Base-by-base conservation (phyloP, 2,329 filamentous ascomycete species). In the Onygena corvina region DNA sequence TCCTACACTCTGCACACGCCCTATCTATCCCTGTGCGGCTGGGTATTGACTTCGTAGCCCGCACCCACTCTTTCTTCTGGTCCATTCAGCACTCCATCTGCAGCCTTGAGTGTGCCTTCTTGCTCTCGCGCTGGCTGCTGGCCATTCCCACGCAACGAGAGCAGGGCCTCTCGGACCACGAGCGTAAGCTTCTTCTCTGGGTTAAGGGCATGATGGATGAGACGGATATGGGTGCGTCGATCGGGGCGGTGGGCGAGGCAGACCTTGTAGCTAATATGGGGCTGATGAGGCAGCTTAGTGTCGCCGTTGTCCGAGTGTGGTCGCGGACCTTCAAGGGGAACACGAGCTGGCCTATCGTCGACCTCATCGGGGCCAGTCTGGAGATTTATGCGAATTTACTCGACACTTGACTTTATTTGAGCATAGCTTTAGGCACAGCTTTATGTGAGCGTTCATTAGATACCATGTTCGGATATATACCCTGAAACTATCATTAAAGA, bases 11-110 rank as follows among this genome's bases (percentile, higher is more conserved):
- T n/a, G 71, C 71, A 0, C 73, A 76, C 50, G 73, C 73, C 9
- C 64, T 77, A 6, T 75, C 74, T 7, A 74, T 77, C 21, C 74
- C 72, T 0, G 71, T 76, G 2, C 66, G 73, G 34, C 64, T 76
- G 6, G 75, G 75, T 1, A 70, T 76, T 46, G 68, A 72, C 46
- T 74, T 74, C 46, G 73, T 76, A 31, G 72, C 74, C 2, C 66
- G 67, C 40, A 75, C 70, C 1, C 73, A 76, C 56, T 74, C 72
- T 1, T 71, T 75, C 49, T 72, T 75, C 56, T 77, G 74, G 75
- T 73, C 70, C 31, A 72, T 76, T 23, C 72, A 76, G 54, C 74
- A 77, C 54, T 73, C 72, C 1, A 61, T 77, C 4, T 75, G 72
- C 59, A 74, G 70, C 51, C 59, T 76, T 12, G 73, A 76, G 54